These are phyloP conservation scores for Amphichorda felina DNA, from an alignment of 2,329 filamentous ascomycete species.

Conservation along the genomic window DNA sequence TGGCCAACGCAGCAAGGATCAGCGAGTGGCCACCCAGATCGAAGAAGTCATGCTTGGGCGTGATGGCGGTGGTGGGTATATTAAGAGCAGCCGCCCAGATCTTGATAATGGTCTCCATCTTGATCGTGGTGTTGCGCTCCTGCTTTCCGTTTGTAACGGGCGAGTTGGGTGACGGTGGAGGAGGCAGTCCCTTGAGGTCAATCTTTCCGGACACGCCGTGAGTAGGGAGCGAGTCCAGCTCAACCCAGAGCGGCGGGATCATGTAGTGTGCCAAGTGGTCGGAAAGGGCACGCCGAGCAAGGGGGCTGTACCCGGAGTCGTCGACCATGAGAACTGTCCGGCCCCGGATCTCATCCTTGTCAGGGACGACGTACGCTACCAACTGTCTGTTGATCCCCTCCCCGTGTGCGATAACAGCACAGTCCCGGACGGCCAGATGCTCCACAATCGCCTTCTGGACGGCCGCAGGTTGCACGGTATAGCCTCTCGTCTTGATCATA, in stretches of 20 bases:
- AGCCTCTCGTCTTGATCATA: slow-evolving; percentile 74
- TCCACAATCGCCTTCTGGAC: slow-evolving; percentile 63
- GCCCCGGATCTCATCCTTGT: slow-evolving; percentile 44
- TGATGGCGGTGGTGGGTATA: slow-evolving; percentile 49
- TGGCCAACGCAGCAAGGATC: slow-evolving; percentile 65
- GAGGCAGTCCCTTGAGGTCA: slow-evolving; percentile 59
- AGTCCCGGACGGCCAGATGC: slow-evolving; percentile 58
- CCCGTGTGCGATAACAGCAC: slow-evolving; percentile 61
- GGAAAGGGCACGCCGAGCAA: slow-evolving; percentile 52
- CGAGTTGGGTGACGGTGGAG: slow-evolving; percentile 43
- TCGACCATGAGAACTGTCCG: slow-evolving; percentile 55
- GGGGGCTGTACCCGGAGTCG: slow-evolving; percentile 58
- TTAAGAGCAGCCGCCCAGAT: slow-evolving; percentile 63
- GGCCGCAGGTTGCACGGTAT: slow-evolving; percentile 66
- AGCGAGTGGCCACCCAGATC: slow-evolving; percentile 72
- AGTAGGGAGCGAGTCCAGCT: slow-evolving; percentile 58
- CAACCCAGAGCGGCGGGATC: slow-evolving; percentile 70
- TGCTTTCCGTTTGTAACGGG: slow-evolving; percentile 26
- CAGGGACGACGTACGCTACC: slow-evolving; percentile 64
- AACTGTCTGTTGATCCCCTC: slow-evolving; percentile 66
- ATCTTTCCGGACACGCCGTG: slow-evolving; percentile 72
- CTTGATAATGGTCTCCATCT: slow-evolving; percentile 53
- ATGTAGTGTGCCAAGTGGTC: slow-evolving; percentile 68
- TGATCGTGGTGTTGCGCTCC: slow-evolving; percentile 50
- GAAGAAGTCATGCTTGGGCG: slow-evolving; percentile 66